Conservation (phyloP, 352 stramenopile genomes). For the Globisporangium perplexum region DNA sequence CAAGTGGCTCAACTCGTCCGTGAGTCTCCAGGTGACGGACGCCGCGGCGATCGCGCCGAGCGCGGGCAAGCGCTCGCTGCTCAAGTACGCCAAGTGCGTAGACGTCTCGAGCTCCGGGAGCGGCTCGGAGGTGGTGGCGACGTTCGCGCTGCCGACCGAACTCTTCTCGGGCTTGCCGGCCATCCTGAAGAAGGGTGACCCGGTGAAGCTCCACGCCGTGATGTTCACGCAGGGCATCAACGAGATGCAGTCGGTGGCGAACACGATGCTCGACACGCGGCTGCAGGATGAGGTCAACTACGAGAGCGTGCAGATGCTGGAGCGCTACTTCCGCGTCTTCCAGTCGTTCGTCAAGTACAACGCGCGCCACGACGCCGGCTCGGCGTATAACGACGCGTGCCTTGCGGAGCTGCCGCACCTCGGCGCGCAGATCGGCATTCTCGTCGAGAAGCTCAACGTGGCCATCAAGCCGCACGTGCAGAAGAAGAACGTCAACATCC, state of each 20-base stretch:
- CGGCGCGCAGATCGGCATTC: conserved; percentile 45
- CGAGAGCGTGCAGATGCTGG: conserved; percentile 61
- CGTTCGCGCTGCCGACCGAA: conserved; percentile 56
- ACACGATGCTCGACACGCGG: conserved; percentile 77
- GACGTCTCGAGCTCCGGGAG: conserved; percentile 48
- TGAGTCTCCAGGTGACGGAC: conserved; percentile 67
- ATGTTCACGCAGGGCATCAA: conserved; percentile 92
- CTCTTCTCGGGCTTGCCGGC: conserved; percentile 52
- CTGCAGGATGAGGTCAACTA: conserved; percentile 84
- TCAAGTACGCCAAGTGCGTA: conserved; percentile 76
- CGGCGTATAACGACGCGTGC: conserved; percentile 15
- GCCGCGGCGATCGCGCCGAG: conserved; percentile 14
- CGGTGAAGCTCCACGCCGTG: conserved; percentile 70
- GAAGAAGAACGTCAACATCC: conserved; percentile 85
- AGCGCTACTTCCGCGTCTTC: conserved; percentile 76
- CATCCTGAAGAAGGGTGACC: conserved; percentile 57
- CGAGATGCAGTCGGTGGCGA: conserved; percentile 91
- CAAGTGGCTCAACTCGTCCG: conserved; percentile 71
- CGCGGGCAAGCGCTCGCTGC: conserved; percentile 29
- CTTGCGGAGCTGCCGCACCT: conserved; percentile 41
- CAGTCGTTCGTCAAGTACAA: conserved; percentile 48
- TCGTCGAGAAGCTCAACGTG: conserved; percentile 51
- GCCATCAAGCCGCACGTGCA: conserved; percentile 60
- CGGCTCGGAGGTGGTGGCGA: conserved; percentile 55
- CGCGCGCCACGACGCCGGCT: conserved; percentile 9